phyloP scores from a whole-genome alignment of 495 filamentous ascomycete genomes.

The Penicillium pulvis region DNA sequence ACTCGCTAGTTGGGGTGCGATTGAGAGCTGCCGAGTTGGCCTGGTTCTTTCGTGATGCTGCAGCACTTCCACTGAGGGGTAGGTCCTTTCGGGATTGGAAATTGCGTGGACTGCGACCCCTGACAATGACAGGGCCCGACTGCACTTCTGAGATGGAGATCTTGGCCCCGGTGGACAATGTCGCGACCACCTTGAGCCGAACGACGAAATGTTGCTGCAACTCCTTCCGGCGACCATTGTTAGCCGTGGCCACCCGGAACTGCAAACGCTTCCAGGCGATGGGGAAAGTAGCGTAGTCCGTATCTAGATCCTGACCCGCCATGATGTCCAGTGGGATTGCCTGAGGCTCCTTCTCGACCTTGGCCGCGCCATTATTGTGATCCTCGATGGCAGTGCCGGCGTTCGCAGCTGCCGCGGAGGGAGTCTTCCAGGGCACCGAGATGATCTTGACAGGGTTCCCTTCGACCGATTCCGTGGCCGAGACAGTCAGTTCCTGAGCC shows the following conservation, averaged over 20 bases:
- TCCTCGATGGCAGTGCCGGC: slow-evolving; percentile 53
- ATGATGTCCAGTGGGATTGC: slow-evolving; percentile 74
- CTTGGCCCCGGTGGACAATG: slow-evolving; percentile 67
- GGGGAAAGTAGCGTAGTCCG: slow-evolving; percentile 77
- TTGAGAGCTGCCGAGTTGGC: slow-evolving; percentile 39
- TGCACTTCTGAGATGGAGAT: slow-evolving; percentile 69
- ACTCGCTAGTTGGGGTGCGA: slow-evolving; percentile 52
- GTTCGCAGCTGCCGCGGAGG: slow-evolving; percentile 56
- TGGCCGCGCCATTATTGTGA: slow-evolving; percentile 53
- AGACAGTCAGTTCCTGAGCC: slow-evolving; percentile 76
- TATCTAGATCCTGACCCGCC: slow-evolving; percentile 74
- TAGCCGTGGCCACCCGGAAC: slow-evolving; percentile 88
- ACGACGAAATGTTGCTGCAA: slow-evolving; percentile 82
- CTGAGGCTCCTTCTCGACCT: slow-evolving; percentile 65
- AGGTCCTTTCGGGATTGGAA: slow-evolving; percentile 79
- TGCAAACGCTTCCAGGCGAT: slow-evolving; percentile 90
- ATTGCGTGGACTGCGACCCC: slow-evolving; percentile 77
- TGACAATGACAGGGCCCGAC: slow-evolving; percentile 75
- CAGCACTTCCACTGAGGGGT: slow-evolving; percentile 69
- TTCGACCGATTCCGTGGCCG: slow-evolving; percentile 88
- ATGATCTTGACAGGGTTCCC: slow-evolving; percentile 88
- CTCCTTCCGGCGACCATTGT: slow-evolving; percentile 77
- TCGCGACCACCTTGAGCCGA: slow-evolving; percentile 71
- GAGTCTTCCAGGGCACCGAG: slow-evolving; percentile 89
- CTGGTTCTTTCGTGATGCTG: slow-evolving; percentile 61